phyloP scores from a whole-genome alignment of 2,329 filamentous ascomycete species.

The Chaetothyriales sp. region DNA sequence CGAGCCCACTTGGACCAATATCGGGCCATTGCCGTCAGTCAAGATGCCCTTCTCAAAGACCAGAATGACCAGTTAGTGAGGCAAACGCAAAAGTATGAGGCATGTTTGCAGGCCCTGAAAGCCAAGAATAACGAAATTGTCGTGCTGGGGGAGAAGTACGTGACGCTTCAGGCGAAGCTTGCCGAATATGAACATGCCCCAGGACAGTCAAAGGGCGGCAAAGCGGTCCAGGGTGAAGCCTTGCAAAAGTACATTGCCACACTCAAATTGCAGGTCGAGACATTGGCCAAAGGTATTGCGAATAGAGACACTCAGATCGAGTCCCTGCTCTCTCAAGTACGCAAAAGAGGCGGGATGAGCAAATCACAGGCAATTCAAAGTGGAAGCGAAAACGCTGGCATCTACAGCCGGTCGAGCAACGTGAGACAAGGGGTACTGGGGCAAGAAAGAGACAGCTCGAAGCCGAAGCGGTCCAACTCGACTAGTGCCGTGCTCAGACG shows the following conservation, averaged over 20 bases:
- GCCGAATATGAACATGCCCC: slow-evolving; percentile 3
- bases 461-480: neutral
- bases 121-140: slow-evolving; percentile 11
- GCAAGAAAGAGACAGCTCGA: neutral
- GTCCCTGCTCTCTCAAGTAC: neutral
- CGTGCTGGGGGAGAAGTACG: slow-evolving; percentile 7
- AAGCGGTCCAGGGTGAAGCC: neutral
- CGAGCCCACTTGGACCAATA: slow-evolving; percentile 4
- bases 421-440: neutral
- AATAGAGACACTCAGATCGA: neutral
- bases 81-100: slow-evolving; percentile 5
- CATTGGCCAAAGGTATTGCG: neutral
- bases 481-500: neutral
- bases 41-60: slow-evolving; percentile 7
- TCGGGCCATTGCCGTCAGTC: slow-evolving; percentile 6
- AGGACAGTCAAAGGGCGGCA: neutral
- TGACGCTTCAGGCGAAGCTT: slow-evolving; percentile 4
- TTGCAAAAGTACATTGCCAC: neutral
- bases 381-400: neutral
- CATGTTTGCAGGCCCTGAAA: slow-evolving; percentile 3
- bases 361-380: neutral
- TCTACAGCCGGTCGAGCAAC: neutral
- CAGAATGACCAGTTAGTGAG: slow-evolving; percentile 7
- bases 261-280: neutral
- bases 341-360: neutral